Conservation (phyloP, 1,284 basidiomycete species). For the Cutaneotrichosporon cyanovorans region DNA sequence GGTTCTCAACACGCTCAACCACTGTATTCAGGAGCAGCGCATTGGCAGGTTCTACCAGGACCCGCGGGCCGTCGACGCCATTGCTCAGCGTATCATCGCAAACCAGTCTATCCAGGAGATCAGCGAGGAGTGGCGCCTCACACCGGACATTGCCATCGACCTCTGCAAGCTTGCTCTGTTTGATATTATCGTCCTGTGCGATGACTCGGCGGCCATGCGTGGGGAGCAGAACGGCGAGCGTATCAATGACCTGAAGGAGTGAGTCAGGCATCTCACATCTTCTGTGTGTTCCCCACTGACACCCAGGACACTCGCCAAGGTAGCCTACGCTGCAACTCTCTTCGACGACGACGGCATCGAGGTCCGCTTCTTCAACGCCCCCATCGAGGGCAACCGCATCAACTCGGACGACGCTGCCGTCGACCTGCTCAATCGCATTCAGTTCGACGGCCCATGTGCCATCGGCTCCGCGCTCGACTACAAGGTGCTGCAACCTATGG, state of each 20-base stretch:
- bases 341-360: slow-evolving; percentile 47
- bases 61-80: slow-evolving; percentile 42
- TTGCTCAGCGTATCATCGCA: slow-evolving; percentile 44
- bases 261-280: slow-evolving; percentile 5
- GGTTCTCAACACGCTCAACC: slow-evolving; percentile 23
- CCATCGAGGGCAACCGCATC: slow-evolving; percentile 46
- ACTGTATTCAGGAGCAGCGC: slow-evolving; percentile 46
- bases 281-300: not conserved
- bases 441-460: slow-evolving; percentile 25
- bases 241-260: slow-evolving; percentile 43
- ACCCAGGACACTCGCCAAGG: slow-evolving; percentile 39
- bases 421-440: slow-evolving; percentile 30
- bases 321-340: slow-evolving; percentile 44
- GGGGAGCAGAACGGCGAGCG: slow-evolving; percentile 12
- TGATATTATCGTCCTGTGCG: slow-evolving; percentile 16
- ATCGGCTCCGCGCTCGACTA: slow-evolving; percentile 44
- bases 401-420: slow-evolving; percentile 38
- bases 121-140: slow-evolving; percentile 45
- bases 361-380: slow-evolving; percentile 28
- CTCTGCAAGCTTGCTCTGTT: slow-evolving; percentile 16
- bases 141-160: slow-evolving; percentile 42
- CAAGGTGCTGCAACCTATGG: slow-evolving; percentile 48
- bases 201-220: slow-evolving; percentile 13
- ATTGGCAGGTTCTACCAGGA: slow-evolving; percentile 48
- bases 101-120: slow-evolving; percentile 42